Evolutionary conservation across 805 yeast genomes (phyloP).

Genomic region (Candida oleophila): DNA sequence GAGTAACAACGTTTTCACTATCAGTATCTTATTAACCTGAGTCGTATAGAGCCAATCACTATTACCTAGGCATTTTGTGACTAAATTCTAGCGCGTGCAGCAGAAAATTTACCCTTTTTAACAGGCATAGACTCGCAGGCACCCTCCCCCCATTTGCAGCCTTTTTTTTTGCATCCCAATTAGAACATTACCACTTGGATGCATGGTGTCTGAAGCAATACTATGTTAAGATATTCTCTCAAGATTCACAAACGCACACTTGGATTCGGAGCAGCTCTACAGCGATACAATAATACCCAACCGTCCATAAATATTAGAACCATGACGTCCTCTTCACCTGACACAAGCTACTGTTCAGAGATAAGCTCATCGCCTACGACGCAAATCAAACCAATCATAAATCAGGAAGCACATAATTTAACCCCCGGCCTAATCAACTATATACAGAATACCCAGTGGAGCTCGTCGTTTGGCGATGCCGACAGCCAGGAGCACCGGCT

Average conservation of each 20-base stretch:
- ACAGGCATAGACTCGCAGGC: too few relatives aligned
- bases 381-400: neutral
- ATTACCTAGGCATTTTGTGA: too few relatives aligned
- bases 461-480: conserved; percentile 12
- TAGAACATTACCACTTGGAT: neutral
- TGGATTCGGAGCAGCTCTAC: neutral
- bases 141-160: neutral
- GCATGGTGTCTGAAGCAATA: neutral
- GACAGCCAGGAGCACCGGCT: conserved; percentile 6
- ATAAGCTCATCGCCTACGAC: neutral
- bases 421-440: conserved; percentile 2
- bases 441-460: neutral
- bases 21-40: neutral
- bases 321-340: neutral
- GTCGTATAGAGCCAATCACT: neutral
- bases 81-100: too few relatives aligned
- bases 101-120: too few relatives aligned
- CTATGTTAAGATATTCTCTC: neutral
- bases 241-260: neutral
- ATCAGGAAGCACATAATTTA: neutral
- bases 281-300: neutral
- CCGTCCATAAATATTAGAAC: too few relatives aligned
- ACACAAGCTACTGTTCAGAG: conserved; percentile 2
- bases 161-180: neutral
- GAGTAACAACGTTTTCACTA: neutral